These are phyloP conservation scores for Puccinia coronata DNA, from an alignment of 1,284 basidiomycete genomes.

Conservation along the genomic window DNA sequence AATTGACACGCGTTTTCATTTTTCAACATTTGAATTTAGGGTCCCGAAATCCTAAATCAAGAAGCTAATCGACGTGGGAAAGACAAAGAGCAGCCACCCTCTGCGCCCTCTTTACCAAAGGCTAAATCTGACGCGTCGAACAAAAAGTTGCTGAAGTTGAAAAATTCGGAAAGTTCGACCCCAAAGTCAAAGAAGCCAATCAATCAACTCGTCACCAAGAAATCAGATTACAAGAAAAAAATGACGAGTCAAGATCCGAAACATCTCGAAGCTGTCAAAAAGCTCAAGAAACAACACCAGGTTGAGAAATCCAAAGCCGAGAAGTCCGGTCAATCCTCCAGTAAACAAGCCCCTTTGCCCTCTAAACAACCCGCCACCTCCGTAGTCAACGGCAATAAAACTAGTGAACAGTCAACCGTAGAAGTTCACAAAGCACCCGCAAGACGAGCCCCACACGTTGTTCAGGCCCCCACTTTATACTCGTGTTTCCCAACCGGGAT, in stretches of 20 bases:
- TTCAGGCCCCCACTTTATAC: slow-evolving; percentile 11
- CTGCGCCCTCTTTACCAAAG: background rate
- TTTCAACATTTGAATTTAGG: slow-evolving; percentile 8
- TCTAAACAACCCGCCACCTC: background rate
- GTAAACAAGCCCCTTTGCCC: background rate
- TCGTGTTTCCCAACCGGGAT: slow-evolving; percentile 35
- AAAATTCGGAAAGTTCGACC: background rate
- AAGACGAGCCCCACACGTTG: slow-evolving; percentile 38
- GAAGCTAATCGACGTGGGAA: slow-evolving; percentile 28
- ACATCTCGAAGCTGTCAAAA: slow-evolving; percentile 15
- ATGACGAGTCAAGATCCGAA: slow-evolving; percentile 7
- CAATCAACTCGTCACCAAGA: slow-evolving; percentile 8
- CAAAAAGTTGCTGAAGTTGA: background rate
- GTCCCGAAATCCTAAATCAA: slow-evolving; percentile 35
- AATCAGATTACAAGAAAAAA: slow-evolving; percentile 20
- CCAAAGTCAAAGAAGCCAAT: background rate
- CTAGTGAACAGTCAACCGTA: background rate
- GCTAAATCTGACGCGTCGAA: slow-evolving; percentile 10
- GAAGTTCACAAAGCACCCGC: slow-evolving; percentile 10
- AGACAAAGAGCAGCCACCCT: background rate
- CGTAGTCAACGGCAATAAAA: background rate
- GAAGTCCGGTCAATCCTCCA: slow-evolving; percentile 3
- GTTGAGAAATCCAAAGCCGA: slow-evolving; percentile 2
- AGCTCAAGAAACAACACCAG: slow-evolving; percentile 24
- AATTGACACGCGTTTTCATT: slow-evolving; percentile 9